Percentiles rank a stretch among this genome's conserved stretches.
Conservation (phyloP, 208 protist species). For the Leishmania lainsoni region DNA sequence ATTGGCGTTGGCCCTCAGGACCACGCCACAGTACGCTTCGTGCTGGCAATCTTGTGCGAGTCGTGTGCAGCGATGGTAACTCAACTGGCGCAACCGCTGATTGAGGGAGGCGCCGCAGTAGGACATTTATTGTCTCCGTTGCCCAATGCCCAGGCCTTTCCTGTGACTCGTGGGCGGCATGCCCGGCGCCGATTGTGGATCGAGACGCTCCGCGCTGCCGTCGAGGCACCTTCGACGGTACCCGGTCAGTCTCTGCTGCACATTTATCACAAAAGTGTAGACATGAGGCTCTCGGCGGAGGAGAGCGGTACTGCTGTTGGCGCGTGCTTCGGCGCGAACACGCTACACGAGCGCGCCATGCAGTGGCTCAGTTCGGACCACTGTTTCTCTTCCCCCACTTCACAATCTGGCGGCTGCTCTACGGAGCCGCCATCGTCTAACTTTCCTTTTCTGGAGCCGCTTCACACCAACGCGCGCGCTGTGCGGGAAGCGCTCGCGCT, state of each 20-base stretch:
- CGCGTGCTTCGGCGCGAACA: not conserved
- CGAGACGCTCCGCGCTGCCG: conserved; percentile 27
- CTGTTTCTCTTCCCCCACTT: not conserved
- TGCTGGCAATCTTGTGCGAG: conserved; percentile 40
- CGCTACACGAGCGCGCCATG: not conserved
- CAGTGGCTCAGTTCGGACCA: not conserved
- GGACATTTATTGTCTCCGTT: not conserved
- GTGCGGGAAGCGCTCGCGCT: conserved; percentile 26
- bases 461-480: conserved; percentile 21
- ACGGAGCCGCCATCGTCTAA: not conserved
- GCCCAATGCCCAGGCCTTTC: not conserved
- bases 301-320: not conserved
- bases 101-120: not conserved
- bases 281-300: not conserved
- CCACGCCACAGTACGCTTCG: conserved; percentile 18
- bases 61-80: conserved; percentile 40
- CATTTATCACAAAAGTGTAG: conserved; percentile 23
- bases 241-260: conserved; percentile 24
- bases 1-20: conserved; percentile 1
- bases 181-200: conserved; percentile 41
- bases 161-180: conserved; percentile 17
- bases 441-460: conserved; percentile 20
- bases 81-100: conserved; percentile 29
- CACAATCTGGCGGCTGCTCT: not conserved
- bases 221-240: not conserved